A percentile compares a stretch with the other conserved stretches of the same genome.
Evolutionary conservation across 1,284 basidiomycete species (phyloP).

Genomic region (Cryptococcus sp.): DNA sequence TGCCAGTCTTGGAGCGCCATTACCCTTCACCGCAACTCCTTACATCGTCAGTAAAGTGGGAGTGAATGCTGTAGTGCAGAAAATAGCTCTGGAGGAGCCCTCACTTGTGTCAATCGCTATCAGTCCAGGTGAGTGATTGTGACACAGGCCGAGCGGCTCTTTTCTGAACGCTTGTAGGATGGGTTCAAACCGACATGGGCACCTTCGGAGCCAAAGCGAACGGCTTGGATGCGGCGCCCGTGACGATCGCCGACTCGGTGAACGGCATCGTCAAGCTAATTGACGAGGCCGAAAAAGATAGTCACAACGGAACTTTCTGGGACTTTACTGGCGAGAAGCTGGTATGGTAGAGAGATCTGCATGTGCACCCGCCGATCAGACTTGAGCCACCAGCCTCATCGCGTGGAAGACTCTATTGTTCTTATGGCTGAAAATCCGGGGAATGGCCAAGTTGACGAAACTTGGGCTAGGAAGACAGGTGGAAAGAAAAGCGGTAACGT

Average conservation of each 20-base stretch:
- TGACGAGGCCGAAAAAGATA: background rate
- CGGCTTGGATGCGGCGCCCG: background rate
- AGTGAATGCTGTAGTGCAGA: constrained; percentile 17
- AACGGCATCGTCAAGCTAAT: background rate
- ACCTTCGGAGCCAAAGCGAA: background rate
- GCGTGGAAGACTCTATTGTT: too few relatives aligned
- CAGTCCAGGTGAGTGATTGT: too few relatives aligned
- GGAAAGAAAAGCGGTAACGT: too few relatives aligned
- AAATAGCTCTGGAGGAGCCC: constrained; percentile 14
- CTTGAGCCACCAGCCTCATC: too few relatives aligned
- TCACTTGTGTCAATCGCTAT: too few relatives aligned
- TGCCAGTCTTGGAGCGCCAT: constrained; percentile 4
- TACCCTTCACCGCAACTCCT: background rate
- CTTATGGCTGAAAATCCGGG: too few relatives aligned
- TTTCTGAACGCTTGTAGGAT: background rate
- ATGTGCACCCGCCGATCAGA: too few relatives aligned
- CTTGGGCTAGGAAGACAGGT: too few relatives aligned
- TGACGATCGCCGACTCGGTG: background rate
- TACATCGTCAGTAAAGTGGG: constrained; percentile 27
- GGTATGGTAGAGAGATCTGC: background rate
- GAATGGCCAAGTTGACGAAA: too few relatives aligned
- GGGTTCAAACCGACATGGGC: constrained; percentile 1
- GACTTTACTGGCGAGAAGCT: background rate
- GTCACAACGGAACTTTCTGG: constrained; percentile 3
- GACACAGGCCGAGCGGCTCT: too few relatives aligned